Evolutionary conservation across 805 yeast species (phyloP), one percentile per base, ranked within the genome.

Genomic region (Priceomyces haplophilus): DNA sequence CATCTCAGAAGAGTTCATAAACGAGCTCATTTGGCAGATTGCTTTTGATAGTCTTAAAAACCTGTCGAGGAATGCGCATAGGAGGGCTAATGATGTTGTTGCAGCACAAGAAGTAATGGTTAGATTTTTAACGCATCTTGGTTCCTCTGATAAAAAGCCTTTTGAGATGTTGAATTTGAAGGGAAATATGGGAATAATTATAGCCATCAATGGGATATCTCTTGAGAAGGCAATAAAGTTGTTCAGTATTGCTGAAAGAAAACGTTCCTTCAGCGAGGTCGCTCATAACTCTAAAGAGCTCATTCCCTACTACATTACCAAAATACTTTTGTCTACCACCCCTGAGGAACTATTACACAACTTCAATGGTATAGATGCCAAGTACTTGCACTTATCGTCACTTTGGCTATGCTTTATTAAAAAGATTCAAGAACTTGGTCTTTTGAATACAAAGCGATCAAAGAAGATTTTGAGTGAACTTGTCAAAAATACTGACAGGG

Each of bases 111-210:
- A 65, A 41, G 31, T 42, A 4, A 41, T 66, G 35, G 62, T 62
- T 6, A 51, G 50, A 24, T 40, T 42, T 17, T 40, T 61, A 11
- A 23, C 50, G 7, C 37, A 37, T 23, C 15, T 36, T 8, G 46
- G 43, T 5, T 36, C 39, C 10, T 24, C 34, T 2, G 17, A 34
- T 2, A 35, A 32, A 19, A 47, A 47, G 11, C 48, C 57, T 1
- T 47, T 52, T 38, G 40, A 50, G 10, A 43, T 47, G 2, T 49
- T 70, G 7, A 49, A 46, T 19, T 55, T 67, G 12, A 47, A 54
- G 31, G 72, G 68, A 2, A 57, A 62, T 43, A 58, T 70, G 63
- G 76, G 73, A 1, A 55, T 70, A 1, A 64, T 60, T 1, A 39
- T 68, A 16, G 60, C 69, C 0, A 51, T 69, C 4, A 46, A 55